These are phyloP conservation scores for Tephrocybe sp. DNA, from an alignment of 768 basidiomycete genomes.

Conservation along the genomic window DNA sequence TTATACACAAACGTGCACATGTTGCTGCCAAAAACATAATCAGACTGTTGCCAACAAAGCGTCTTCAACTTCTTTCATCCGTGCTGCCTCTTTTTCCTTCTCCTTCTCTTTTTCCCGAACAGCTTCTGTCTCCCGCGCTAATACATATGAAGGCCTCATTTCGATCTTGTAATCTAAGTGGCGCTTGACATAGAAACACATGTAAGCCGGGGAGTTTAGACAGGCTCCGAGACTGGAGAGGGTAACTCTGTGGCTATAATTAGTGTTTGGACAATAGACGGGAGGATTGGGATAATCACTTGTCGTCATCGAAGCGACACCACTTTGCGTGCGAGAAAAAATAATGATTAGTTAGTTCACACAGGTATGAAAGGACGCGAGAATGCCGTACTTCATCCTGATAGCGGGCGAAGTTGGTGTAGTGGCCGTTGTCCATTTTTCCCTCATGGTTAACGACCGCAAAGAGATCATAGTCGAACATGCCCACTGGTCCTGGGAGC, in stretches of 20 bases:
- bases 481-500: constrained; percentile 55
- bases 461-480: constrained; percentile 91
- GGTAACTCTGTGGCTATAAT: constrained; percentile 54
- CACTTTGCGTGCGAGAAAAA: constrained; percentile 48
- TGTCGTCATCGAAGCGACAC: constrained; percentile 95
- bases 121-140: constrained; percentile 65
- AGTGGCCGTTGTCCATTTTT: constrained; percentile 92
- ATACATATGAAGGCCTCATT: constrained; percentile 66
- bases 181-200: constrained; percentile 95
- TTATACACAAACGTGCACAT: neutral
- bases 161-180: constrained; percentile 81
- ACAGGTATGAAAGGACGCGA: neutral
- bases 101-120: constrained; percentile 53
- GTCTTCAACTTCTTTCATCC: constrained; percentile 66
- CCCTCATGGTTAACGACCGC: constrained; percentile 95
- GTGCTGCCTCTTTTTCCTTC: constrained; percentile 48
- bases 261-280: constrained; percentile 7
- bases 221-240: constrained; percentile 67
- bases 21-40: neutral
- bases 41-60: constrained; percentile 55
- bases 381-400: constrained; percentile 70
- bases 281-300: constrained; percentile 40
- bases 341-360: constrained; percentile 2
- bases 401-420: constrained; percentile 83
- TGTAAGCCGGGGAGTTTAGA: constrained; percentile 78